Conservation (phyloP, 768 basidiomycete genomes). For the Russula abietina region DNA sequence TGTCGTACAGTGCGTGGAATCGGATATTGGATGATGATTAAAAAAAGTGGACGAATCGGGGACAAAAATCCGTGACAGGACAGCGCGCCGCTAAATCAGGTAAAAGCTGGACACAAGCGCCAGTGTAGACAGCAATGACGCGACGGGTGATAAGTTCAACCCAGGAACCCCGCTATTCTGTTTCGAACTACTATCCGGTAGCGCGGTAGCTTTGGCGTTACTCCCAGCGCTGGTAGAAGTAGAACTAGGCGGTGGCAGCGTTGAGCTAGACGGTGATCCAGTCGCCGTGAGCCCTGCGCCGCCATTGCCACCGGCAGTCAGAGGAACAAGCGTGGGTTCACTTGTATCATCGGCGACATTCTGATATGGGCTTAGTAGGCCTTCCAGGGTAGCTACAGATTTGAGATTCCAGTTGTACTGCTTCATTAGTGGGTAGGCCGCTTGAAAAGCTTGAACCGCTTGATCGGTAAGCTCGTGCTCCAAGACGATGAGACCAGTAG, state of each 20-base stretch:
- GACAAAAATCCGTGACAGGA: not conserved
- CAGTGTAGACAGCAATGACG: not conserved
- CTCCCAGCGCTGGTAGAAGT: not conserved
- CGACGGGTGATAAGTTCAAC: not conserved
- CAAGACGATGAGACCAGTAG: constrained; percentile 72
- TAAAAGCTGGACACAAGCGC: not conserved
- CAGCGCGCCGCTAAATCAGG: not conserved
- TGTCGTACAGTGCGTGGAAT: not conserved
- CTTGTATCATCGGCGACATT: not conserved
- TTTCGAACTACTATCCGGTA: not conserved
- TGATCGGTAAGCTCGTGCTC: constrained; percentile 72
- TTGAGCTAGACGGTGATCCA: not conserved
- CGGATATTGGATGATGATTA: not conserved
- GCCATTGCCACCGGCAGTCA: constrained; percentile 15
- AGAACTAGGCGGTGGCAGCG: not conserved
- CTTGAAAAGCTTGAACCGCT: constrained; percentile 62
- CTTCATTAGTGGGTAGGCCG: constrained; percentile 55
- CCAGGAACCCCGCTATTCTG: not conserved
- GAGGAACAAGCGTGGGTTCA: not conserved
- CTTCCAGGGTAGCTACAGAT: constrained; percentile 42
- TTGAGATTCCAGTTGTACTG: constrained; percentile 65
- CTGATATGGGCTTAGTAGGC: constrained; percentile 15
- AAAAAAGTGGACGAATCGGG: too few relatives aligned
- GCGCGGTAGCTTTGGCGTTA: not conserved
- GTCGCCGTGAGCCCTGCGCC: constrained; percentile 6